Conservation (phyloP, 1,284 basidiomycete genomes). For the Moniliophthora roreri region DNA sequence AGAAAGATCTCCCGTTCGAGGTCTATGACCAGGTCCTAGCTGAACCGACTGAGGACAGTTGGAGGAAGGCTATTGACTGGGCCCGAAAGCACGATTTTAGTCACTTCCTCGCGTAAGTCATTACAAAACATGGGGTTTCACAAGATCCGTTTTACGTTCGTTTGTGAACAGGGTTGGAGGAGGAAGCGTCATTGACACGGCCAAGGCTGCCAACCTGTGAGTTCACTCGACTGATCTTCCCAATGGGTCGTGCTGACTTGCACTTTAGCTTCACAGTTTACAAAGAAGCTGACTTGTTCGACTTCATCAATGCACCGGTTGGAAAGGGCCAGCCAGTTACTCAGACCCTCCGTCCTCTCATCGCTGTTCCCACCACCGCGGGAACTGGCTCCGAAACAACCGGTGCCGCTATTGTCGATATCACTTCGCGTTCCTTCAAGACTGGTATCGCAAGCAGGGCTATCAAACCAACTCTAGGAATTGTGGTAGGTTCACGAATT, state of each 20-base stretch:
- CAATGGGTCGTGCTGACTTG: too few relatives aligned
- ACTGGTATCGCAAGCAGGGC: constrained; percentile 94
- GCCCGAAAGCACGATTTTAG: constrained; percentile 85
- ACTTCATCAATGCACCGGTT: constrained; percentile 96
- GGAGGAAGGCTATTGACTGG: constrained; percentile 87
- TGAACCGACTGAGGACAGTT: constrained; percentile 92
- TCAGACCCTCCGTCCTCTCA: constrained; percentile 78
- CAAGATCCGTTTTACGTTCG: constrained; percentile 1
- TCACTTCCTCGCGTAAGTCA: constrained; percentile 88
- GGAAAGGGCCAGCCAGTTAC: constrained; percentile 89
- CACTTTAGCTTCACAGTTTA: constrained; percentile 77
- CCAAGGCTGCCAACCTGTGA: constrained; percentile 89
- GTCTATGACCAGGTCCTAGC: constrained; percentile 85
- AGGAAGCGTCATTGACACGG: constrained; percentile 94
- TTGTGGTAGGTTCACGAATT: constrained; percentile 49
- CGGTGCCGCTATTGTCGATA: constrained; percentile 95
- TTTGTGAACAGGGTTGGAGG: constrained; percentile 74
- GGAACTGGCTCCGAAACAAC: constrained; percentile 98
- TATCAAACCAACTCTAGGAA: constrained; percentile 87
- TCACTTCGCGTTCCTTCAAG: constrained; percentile 89
- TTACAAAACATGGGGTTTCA: constrained; percentile 5
- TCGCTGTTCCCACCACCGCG: constrained; percentile 94
- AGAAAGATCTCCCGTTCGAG: constrained; percentile 76
- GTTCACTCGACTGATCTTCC: constrained; percentile 21
- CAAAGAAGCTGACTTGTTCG: constrained; percentile 88